Evolutionary conservation across 169 alveolate species (phyloP).

Genomic region (Eimeria tenella): DNA sequence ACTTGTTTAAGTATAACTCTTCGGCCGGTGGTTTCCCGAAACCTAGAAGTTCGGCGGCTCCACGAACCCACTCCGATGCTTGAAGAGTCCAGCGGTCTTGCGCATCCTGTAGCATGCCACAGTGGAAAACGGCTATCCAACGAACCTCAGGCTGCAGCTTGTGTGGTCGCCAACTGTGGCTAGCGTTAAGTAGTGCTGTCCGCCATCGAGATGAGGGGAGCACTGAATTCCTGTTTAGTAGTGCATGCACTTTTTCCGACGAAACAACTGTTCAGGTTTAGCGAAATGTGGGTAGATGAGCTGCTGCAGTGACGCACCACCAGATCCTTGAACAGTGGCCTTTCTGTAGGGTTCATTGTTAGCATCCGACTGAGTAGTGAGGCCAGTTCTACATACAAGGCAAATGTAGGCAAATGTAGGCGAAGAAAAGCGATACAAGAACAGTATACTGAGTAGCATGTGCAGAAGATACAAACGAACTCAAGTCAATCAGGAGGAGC

Average conservation of each 20-base stretch:
- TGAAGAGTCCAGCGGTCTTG: conserved; percentile 72
- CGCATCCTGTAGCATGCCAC: conserved; percentile 27
- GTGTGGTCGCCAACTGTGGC: too few species aligned
- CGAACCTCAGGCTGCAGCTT: too few species aligned
- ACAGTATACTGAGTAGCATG: too few species aligned
- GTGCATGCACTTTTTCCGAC: too few species aligned
- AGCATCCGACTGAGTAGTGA: conserved; percentile 41
- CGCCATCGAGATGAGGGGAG: too few species aligned
- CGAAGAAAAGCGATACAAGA: too few species aligned
- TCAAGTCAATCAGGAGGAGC: too few species aligned
- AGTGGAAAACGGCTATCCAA: background rate
- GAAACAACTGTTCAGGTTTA: too few species aligned
- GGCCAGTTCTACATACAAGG: conserved; percentile 22
- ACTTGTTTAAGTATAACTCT: conserved; percentile 58
- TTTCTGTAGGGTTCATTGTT: conserved; percentile 41
- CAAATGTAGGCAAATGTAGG: background rate
- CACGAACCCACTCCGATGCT: conserved; percentile 70
- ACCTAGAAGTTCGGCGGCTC: conserved; percentile 44
- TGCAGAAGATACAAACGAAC: too few species aligned
- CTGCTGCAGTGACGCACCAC: background rate
- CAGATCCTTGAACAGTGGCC: conserved; percentile 54
- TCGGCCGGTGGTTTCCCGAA: conserved; percentile 40
- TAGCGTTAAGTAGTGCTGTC: too few species aligned
- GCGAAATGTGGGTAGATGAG: too few species aligned
- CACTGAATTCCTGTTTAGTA: too few species aligned